Conservation (phyloP, 208 protist genomes). For the Trypanosoma cruzi region DNA sequence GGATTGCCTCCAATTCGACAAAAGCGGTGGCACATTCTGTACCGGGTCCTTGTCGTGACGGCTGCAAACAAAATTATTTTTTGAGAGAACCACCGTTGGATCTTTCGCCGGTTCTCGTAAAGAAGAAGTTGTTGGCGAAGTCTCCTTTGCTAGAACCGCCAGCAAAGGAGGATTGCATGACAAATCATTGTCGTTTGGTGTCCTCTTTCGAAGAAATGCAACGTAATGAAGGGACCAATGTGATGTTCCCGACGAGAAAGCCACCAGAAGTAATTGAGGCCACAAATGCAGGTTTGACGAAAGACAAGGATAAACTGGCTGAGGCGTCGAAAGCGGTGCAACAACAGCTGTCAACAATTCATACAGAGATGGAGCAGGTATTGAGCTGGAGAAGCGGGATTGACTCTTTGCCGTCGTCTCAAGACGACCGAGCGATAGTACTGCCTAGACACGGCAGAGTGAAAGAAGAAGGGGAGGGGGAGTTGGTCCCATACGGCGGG, state of each 20-base stretch:
- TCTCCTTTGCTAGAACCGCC: neutral
- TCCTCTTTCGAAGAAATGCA: neutral
- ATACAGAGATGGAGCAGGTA: neutral
- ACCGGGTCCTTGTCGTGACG: neutral
- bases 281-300: neutral
- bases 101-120: conserved; percentile 10
- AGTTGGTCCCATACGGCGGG: neutral
- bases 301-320: neutral
- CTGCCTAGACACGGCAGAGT: neutral
- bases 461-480: neutral
- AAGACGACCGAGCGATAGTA: conserved; percentile 4
- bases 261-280: neutral
- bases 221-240: neutral
- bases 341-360: neutral
- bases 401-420: conserved; percentile 2
- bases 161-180: no score
- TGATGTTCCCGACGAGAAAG: neutral
- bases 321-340: neutral
- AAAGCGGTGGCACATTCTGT: neutral
- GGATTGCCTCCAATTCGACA: neutral
- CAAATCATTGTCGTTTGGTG: neutral
- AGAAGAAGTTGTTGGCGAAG: neutral
- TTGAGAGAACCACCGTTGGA: neutral
- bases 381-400: neutral
- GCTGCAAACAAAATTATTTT: neutral